Evolutionary conservation across 2,329 filamentous ascomycete species (phyloP), one percentile per base, ranked within the genome.

Genomic region (Pseudopyrenochaeta lycopersici): DNA sequence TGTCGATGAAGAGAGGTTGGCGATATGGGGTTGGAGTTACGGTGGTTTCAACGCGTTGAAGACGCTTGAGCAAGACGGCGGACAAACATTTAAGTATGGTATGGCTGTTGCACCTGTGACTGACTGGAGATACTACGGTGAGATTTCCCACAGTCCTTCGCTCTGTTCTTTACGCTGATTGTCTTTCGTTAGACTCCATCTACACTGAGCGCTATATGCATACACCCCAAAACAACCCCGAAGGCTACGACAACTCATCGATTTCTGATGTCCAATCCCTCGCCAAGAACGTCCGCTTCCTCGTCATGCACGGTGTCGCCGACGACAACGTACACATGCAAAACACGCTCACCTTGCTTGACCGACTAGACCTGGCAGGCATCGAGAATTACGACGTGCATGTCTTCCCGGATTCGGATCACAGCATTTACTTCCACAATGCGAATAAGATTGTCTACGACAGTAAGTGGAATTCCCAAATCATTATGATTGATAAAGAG

Each of bases 51-150:
- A 91, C 81, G 91, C 95, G 5, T 84, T 99, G 68, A 99, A 99
- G 81, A 95, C 92, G 1, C 87, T 99, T 11, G 95, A 99, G 80
- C 85, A 87, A 57, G 95, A 99, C 72, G 94, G 87, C 7, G 95
- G 96, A 4, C 75, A 86, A 70, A 98, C 93, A 0, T 99, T 97
- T 80, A 88, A 88, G 60, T 99, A 99, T 74, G 96, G 95, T 64
- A 97, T 99, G 90, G 92, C 96, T 6, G 96, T 99, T 46, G 95
- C 95, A 1, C 95, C 95, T 15, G 95, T 99, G n/a, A 98, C 94
- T 0, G 93, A 99, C 76, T 99, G 95, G 95, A 85, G 90, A 52
- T 97, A 90, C 77, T 99, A 99, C 78, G 85, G 82, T 84, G 75
- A 56, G 64, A 52, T 29, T 5, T 14, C 7, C 36, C 14, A 6